Evolutionary conservation across 257 asterid genomes (phyloP).

Genomic region (Paraleonurus japonicus): DNA sequence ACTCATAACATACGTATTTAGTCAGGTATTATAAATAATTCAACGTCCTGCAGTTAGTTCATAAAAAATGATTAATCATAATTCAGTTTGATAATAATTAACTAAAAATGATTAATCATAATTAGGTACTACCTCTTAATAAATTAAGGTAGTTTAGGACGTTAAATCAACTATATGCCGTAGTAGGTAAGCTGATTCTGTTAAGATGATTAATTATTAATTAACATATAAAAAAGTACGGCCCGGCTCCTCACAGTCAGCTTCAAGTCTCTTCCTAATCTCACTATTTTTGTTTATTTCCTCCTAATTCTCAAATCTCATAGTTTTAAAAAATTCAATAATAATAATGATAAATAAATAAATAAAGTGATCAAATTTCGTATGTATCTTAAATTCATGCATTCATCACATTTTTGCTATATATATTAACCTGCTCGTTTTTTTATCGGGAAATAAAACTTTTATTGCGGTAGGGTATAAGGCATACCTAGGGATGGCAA

Average conservation of each 20-base stretch:
- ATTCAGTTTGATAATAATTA: neutral
- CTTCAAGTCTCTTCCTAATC: neutral
- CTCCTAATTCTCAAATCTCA: neutral
- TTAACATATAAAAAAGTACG: neutral
- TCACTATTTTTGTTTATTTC: neutral
- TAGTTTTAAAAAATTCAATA: too few relatives aligned
- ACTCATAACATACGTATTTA: neutral
- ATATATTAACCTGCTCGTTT: too few relatives aligned
- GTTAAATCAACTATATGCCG: neutral
- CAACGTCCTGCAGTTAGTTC: neutral
- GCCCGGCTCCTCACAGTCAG: neutral
- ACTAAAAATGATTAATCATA: neutral
- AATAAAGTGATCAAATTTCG: too few relatives aligned
- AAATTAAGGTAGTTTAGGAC: constrained; percentile 11
- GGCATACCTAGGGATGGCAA: too few relatives aligned
- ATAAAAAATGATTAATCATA: neutral
- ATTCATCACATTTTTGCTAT: too few relatives aligned
- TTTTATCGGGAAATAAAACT: too few relatives aligned
- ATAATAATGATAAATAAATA: neutral
- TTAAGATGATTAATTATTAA: neutral
- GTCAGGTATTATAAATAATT: neutral
- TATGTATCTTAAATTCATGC: too few relatives aligned
- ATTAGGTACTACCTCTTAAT: neutral
- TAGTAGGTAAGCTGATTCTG: neutral
- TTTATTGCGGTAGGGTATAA: too few relatives aligned